Evolutionary conservation across 2,329 filamentous ascomycete genomes (phyloP).

Genomic region (Fusarium nematophilum): DNA sequence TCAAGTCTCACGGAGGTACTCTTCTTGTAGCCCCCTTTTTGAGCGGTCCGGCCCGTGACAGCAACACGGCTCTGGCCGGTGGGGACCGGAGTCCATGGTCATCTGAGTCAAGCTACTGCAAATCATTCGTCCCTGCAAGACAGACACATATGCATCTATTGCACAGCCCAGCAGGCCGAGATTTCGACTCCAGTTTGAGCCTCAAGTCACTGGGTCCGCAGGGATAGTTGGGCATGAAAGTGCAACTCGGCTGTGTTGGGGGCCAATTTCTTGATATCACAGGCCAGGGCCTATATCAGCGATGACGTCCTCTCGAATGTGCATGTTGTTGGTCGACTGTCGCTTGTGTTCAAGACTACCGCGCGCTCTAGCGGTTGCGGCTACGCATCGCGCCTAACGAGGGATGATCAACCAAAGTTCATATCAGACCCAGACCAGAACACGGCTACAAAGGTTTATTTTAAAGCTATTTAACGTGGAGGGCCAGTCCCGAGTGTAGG

Average conservation of each 20-base stretch:
- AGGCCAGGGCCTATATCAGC: too few relatives aligned
- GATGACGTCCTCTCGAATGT: too few relatives aligned
- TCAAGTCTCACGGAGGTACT: conserved; percentile 11
- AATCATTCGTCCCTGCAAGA: conserved; percentile 4
- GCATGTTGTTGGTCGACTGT: too few relatives aligned
- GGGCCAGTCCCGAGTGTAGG: too few relatives aligned
- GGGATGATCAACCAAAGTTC: too few relatives aligned
- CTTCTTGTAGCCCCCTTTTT: neutral
- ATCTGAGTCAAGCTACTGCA: conserved; percentile 4
- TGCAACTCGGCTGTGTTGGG: neutral
- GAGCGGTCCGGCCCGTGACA: conserved; percentile 8
- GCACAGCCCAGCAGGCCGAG: conserved; percentile 9
- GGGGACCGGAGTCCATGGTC: neutral
- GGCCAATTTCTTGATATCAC: too few relatives aligned
- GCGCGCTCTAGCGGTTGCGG: too few relatives aligned
- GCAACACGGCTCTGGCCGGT: neutral
- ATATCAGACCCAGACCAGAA: too few relatives aligned
- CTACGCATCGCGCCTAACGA: too few relatives aligned
- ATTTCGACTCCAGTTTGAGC: conserved; percentile 4
- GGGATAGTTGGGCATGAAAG: neutral
- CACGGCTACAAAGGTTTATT: too few relatives aligned
- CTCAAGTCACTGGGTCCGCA: neutral
- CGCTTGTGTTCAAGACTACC: too few relatives aligned
- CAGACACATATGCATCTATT: neutral
- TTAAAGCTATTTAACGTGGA: too few relatives aligned